Percentiles rank a stretch among this genome's conserved stretches.
These are phyloP conservation scores for Colletotrichum agaves DNA, from an alignment of 2,329 filamentous ascomycete genomes.

Conservation along the genomic window DNA sequence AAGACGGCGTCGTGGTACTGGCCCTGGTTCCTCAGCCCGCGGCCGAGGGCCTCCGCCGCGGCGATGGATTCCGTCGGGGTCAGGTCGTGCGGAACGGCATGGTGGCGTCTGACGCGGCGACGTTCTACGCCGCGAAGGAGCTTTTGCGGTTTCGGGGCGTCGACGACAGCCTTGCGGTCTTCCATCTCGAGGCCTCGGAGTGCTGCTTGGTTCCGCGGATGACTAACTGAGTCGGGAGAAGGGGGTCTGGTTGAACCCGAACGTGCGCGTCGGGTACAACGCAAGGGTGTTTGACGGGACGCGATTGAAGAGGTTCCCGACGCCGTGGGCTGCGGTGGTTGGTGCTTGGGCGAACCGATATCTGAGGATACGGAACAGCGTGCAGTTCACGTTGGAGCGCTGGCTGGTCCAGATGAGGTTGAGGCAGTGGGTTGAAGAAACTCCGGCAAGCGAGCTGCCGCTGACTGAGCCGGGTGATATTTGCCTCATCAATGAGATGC, in stretches of 20 bases:
- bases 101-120: constrained; percentile 48
- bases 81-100: constrained; percentile 70
- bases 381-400: constrained; percentile 52
- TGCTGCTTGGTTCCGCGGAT: constrained; percentile 70
- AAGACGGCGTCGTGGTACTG: constrained; percentile 64
- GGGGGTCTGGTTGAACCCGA: constrained; percentile 66
- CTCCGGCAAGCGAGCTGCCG: constrained; percentile 43
- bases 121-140: constrained; percentile 53
- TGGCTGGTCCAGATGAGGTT: constrained; percentile 53
- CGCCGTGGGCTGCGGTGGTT: constrained; percentile 41
- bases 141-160: constrained; percentile 70
- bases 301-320: not conserved
- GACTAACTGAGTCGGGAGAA: constrained; percentile 57
- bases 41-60: constrained; percentile 56
- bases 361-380: constrained; percentile 18
- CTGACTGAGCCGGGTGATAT: constrained; percentile 56
- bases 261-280: constrained; percentile 64
- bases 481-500: constrained; percentile 70
- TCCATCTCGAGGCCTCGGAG: constrained; percentile 69
- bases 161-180: constrained; percentile 63
- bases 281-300: constrained; percentile 48
- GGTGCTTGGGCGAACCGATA: constrained; percentile 52
- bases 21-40: constrained; percentile 66
- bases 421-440: constrained; percentile 41
- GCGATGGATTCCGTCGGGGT: constrained; percentile 65